These are phyloP conservation scores for Piper longum DNA, from an alignment of 164 flowering plant species.

Conservation along the genomic window DNA sequence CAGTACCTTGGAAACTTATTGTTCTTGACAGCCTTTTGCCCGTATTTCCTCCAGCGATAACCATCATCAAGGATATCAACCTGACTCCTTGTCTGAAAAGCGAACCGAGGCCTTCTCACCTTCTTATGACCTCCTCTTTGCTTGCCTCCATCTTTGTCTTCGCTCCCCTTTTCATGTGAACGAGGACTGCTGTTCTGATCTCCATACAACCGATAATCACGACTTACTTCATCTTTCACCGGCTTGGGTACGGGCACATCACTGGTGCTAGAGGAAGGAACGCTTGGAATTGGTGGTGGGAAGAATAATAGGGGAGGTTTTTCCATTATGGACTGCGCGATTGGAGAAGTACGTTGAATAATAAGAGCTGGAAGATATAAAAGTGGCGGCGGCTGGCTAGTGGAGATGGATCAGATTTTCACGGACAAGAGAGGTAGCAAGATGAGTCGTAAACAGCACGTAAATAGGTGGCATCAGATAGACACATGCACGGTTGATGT, in stretches of 20 bases:
- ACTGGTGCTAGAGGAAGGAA: background rate
- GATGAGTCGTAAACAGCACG: background rate
- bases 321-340: background rate
- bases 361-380: background rate
- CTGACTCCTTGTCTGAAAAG: slow-evolving; percentile 70
- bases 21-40: slow-evolving; percentile 84
- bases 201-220: too few relatives aligned
- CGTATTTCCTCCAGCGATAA: slow-evolving; percentile 86
- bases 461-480: background rate
- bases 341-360: background rate
- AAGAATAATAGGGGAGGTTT: background rate
- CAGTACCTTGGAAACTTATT: slow-evolving; percentile 64
- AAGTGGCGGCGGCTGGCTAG: background rate
- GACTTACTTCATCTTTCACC: too few relatives aligned
- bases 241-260: too few relatives aligned
- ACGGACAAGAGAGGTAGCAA: background rate
- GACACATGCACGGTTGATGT: background rate
- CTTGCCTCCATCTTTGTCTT: too few relatives aligned
- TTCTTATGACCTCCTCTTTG: slow-evolving; percentile 16
- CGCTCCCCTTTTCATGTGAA: too few relatives aligned
- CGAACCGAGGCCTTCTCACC: slow-evolving; percentile 36
- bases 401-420: background rate
- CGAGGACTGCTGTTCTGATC: too few relatives aligned
- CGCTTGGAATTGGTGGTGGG: background rate
- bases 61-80: slow-evolving; percentile 91